A percentile compares a stretch with the other conserved stretches of the same genome.
phyloP scores from a whole-genome alignment of 352 stramenopile genomes.

The Phytophthora colocasiae region DNA sequence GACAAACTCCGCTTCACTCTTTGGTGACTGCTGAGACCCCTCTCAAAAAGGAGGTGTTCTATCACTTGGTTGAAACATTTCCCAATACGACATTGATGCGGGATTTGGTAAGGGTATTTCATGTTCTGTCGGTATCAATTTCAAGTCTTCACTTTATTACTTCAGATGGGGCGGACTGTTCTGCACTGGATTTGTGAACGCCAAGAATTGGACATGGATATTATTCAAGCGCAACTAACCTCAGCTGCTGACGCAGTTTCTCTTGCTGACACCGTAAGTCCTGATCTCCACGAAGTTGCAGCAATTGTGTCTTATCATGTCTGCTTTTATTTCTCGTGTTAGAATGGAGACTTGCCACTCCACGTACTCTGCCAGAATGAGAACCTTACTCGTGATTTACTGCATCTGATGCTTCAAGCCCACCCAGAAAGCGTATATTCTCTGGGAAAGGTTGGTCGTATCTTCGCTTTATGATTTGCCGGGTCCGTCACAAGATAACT shows the following conservation, averaged over 20 bases:
- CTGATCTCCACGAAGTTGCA: not conserved
- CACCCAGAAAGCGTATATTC: slow-evolving; percentile 41
- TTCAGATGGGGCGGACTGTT: slow-evolving; percentile 54
- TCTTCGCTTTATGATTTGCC: not conserved
- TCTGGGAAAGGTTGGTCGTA: slow-evolving; percentile 38
- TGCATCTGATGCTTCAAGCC: slow-evolving; percentile 40
- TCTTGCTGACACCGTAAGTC: slow-evolving; percentile 24
- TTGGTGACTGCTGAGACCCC: slow-evolving; percentile 34
- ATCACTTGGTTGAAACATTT: slow-evolving; percentile 48
- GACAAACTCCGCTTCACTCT: slow-evolving; percentile 58
- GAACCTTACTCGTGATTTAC: slow-evolving; percentile 31
- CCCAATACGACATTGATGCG: slow-evolving; percentile 36
- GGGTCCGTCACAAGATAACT: not conserved
- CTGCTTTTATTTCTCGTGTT: slow-evolving; percentile 5
- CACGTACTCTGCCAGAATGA: slow-evolving; percentile 63
- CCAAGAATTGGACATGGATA: slow-evolving; percentile 23
- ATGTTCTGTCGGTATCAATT: not conserved
- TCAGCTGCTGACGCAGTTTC: slow-evolving; percentile 17
- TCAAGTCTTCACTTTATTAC: slow-evolving; percentile 3
- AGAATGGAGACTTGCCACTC: slow-evolving; percentile 67
- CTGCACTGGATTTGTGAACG: slow-evolving; percentile 68
- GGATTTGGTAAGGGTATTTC: slow-evolving; percentile 41
- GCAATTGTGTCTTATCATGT: slow-evolving; percentile 7
- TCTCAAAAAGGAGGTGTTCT: slow-evolving; percentile 42
- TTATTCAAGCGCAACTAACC: slow-evolving; percentile 38